Base-by-base conservation (phyloP, 139 green algal genomes). In the Tetratostichococcus sp. region DNA sequence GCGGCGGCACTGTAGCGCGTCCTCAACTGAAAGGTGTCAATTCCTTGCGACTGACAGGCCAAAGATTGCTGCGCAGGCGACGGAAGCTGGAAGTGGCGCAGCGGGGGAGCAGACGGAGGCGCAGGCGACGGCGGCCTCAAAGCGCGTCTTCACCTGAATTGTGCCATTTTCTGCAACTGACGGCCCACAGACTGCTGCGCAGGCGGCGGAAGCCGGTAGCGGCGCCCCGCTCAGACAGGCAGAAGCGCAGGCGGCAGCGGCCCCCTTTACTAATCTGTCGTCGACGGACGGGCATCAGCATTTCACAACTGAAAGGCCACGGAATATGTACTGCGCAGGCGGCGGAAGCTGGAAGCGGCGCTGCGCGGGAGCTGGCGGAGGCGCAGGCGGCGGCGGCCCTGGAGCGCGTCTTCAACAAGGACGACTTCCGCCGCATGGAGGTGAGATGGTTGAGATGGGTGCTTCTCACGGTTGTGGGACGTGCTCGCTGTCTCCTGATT, bases 61-160 rank as follows among this genome's bases (percentile, higher is more conserved):
- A 50, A 11, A 6, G 6, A 6, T 50, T n/a, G n/a, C 50, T 62
- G 50, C 19, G 14, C 50, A 62, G 50, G 17, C 14, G 50, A 5
- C 19, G 11, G 50, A 8, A 8, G 50, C 50, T 2, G 50, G 14
- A 8, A 62, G 50, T 17, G 50, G 50, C 19, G 50, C 19, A 2
- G 14, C 50, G 4, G 11, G 50, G 17, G 50, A 62, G 50, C 87
- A 77, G 23, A 33, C 57, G 5, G 70, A 77, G 5, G 72, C 30
- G 2, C 75, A 70, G 4, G 88, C 86, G 11, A 83, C 83, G 35
- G 33, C 66, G 5, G 94, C 97, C 90, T 85, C 99, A 43, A 85
- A 95, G 80, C 81, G 91, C 0, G 79, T 93, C 31, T 98, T 99
- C 75, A 65, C n/a, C n/a, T n/a, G n/a, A n/a, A n/a, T n/a, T n/a